Evolutionary conservation across 306 rosid species (phyloP), one percentile per base, ranked within the genome.

Genomic region (Quercus bicolor): DNA sequence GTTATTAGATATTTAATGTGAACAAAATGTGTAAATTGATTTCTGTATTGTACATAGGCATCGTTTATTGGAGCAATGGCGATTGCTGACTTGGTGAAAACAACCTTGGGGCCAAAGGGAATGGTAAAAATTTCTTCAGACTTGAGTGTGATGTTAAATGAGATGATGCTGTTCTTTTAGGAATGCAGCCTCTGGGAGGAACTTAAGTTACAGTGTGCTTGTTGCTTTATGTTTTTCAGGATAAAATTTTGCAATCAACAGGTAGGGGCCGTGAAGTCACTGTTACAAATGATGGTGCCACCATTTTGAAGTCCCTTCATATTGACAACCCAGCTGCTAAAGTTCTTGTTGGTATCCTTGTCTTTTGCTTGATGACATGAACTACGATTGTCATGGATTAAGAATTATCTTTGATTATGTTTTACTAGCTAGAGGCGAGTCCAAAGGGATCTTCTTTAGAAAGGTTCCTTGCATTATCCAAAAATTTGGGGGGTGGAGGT

Each of bases 301-400:
- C 99, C 82, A 96, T 93, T 85, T 86, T 96, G 78, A 96, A 96
- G 85, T 96, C 99, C 52, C 93, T 96, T 73, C 99, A 93, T 77
- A 88, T 96, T 78, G 99, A 96, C 83, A 96, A 96, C 77, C 93
- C 99, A 59, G 98, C 99, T 83, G 98, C 99, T 72, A 96, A 96
- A 89, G 99, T 96, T 73, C 99, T 96, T 52, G 93, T 96, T 1
- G 99, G 98, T 95, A 95, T 95, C 98, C 98, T 92, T 77, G 3
- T 74, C 48, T 60, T 24, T 53, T 68, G 6, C 34, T 79, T 14
- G 34, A 72, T 68, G 53, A 75, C 77, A 55, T 33, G 9, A 21
- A 9, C 51, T 23, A 33, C 14, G n/a, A 51, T 15, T 73, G 29
- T 53, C 69, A 14, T 74, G 64, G 74, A 13, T 78, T 19, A 0